Evolutionary conservation across 116 monocot species (phyloP), one percentile per base, ranked within the genome.

Genomic region (Phalaenopsis hybrid): DNA sequence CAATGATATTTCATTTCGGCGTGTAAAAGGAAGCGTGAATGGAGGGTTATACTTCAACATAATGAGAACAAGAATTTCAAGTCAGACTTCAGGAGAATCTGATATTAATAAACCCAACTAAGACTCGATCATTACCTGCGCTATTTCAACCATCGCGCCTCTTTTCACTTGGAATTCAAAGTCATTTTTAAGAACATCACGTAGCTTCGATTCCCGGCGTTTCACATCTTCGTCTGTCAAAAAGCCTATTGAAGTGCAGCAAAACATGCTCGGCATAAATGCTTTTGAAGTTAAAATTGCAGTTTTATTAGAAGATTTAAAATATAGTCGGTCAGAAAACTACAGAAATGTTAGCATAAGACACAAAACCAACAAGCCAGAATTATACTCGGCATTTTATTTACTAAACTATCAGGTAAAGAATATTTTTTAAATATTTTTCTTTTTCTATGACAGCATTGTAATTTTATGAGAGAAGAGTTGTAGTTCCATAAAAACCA

Each of bases 21-120:
- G 90, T 10, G 80, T 86, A 79, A 96, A 96, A 80, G 94, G 96
- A 79, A 94, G 96, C 10, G 96, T 88, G 78, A 96, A 96, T 58
- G 96, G 96, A 18, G 96, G 96, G 79, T 96, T 96, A 70, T 87
- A 93, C 94, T 94, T 86, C 82, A 89, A 6, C 77, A 28, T 16
- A 57, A 86, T n/a, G 18, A 8, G 15, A 13, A 28, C 31, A 20
- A 41, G 65, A 49, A 28, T 1, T 79, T 50, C 80, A 83, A 73
- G 28, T n/a, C 23, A 80, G 57, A 44, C 49, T 55, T 77, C 25
- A 31, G 33, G 5, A 13, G 74, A 28, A 63, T 78, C n/a, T n/a
- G 7, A 51, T 1, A 59, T 58, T 34, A 21, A 48, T 67, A 46
- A 37, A 41, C 49, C 73, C 34, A 28, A 50, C 55, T 50, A 6